Base-by-base conservation (phyloP, 2,329 filamentous ascomycete genomes). In the Phaeosphaeria sp. region DNA sequence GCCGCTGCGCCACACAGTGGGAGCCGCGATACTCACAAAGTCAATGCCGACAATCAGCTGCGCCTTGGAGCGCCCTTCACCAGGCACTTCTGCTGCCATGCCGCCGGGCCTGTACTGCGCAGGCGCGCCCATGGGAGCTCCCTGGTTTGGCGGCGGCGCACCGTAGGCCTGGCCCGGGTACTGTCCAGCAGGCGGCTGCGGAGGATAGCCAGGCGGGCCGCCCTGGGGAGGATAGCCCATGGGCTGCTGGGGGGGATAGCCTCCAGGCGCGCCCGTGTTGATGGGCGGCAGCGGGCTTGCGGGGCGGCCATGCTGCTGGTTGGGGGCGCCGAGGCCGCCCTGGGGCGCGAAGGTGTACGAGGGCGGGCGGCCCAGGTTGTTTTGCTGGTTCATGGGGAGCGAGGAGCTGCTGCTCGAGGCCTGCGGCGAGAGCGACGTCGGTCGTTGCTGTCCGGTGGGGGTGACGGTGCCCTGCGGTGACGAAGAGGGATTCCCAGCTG, bases 11-110 rank as follows among this genome's bases (percentile, higher is more conserved):
- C 39, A 52, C 55, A 61, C 36, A 36, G 33, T n/a, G 21, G 39
- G 48, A n/a, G 36, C 27, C 21, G 40, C 27, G 44, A 27, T 21
- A 68, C 73, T 68, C 82, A 96, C 95, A 84, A 99, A 99, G 80
- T 99, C 95, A 76, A 99, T 98, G 67, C 95, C 95, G 54, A 99
- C 95, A 78, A 99, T 99, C 72, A 99, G 84, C 82, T 98, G 95
- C 52, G 95, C 91, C 83, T 97, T 97, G 82, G 90, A 96, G 76
- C 92, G 88, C 72, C 90, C 92, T 69, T 89, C 91, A 58, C 91
- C 93, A 71, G 97, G 92, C 36, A 96, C 91, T 79, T 98, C 94
- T 51, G 79, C 94, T 51, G 79, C 75, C 63, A 75, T 77, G 65
- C 65, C 59, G 43, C 57, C 62, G 18, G 74, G 72, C 44, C 73